phyloP scores from a whole-genome alignment of 192 early-diverging fungal species.

The Coemansia sp. region DNA sequence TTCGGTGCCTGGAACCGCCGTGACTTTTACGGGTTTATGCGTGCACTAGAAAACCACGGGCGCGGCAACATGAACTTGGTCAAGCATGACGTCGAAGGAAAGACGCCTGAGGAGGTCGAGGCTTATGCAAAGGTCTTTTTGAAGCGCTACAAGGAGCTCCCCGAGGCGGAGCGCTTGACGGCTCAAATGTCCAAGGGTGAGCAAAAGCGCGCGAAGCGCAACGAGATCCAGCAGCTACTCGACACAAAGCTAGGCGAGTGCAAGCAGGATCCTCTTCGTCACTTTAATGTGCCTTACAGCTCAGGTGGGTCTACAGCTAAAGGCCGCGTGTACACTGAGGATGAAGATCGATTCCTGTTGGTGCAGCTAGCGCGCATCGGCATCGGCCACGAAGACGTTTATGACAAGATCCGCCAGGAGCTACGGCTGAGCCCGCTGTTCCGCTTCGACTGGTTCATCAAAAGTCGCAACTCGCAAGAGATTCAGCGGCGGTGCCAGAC shows the following conservation, averaged over 20 bases:
- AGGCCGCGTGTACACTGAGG: conserved; percentile 87
- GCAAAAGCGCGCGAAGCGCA: conserved; percentile 68
- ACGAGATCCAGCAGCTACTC: conserved; percentile 81
- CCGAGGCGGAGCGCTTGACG: conserved; percentile 84
- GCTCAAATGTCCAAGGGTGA: conserved; percentile 90
- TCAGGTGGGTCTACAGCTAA: conserved; percentile 66
- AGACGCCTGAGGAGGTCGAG: conserved; percentile 81
- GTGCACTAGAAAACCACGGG: conserved; percentile 83
- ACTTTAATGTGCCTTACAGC: conserved; percentile 86
- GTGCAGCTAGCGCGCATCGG: conserved; percentile 86
- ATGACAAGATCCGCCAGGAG: conserved; percentile 88
- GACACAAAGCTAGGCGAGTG: conserved; percentile 67
- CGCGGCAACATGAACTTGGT: conserved; percentile 72
- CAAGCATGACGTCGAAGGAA: conserved; percentile 87
- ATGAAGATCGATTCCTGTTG: conserved; percentile 95
- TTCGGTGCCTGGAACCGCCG: conserved; percentile 90
- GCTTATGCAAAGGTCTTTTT: conserved; percentile 87
- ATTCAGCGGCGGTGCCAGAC: conserved; percentile 82
- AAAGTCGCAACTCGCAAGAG: conserved; percentile 86
- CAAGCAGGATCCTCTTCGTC: conserved; percentile 78
- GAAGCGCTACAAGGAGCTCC: conserved; percentile 81
- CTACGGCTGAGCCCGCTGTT: conserved; percentile 79
- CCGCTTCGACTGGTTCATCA: conserved; percentile 98
- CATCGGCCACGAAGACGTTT: conserved; percentile 87
- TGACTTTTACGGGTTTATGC: conserved; percentile 85